Evolutionary conservation across 768 basidiomycete species (phyloP).

Genomic region (Hygrophoropsis aurantiaca): DNA sequence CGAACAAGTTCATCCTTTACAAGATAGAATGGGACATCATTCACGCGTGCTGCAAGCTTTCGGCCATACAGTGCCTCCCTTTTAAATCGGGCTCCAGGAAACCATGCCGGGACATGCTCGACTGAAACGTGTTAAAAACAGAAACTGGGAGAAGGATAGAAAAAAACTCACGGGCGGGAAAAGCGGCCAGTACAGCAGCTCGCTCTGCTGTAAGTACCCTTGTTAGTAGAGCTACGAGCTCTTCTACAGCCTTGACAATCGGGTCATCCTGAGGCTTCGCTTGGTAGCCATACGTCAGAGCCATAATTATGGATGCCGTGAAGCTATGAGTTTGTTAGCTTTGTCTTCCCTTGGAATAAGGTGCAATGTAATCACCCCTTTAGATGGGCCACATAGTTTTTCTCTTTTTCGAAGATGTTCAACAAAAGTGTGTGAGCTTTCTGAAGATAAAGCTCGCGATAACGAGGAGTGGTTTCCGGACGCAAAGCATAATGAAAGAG

Average conservation of each 20-base stretch:
- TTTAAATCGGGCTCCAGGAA: conserved; percentile 21
- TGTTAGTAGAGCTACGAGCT: conserved; percentile 17
- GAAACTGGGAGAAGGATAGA: neutral
- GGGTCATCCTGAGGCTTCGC: conserved; percentile 15
- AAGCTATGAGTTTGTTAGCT: conserved; percentile 10
- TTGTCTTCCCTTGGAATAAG: neutral
- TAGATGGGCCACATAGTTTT: conserved; percentile 21
- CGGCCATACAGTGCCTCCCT: conserved; percentile 13
- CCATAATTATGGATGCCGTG: conserved; percentile 25
- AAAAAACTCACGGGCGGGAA: conserved; percentile 20
- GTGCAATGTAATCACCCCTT: conserved; percentile 12
- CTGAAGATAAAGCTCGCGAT: conserved; percentile 19
- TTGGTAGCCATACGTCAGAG: conserved; percentile 25
- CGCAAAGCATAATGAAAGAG: conserved; percentile 27
- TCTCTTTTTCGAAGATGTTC: conserved; percentile 19
- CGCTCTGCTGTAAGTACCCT: conserved; percentile 19
- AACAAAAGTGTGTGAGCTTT: conserved; percentile 18
- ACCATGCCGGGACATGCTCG: conserved; percentile 20
- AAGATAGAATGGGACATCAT: conserved; percentile 23
- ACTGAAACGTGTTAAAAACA: conserved; percentile 10
- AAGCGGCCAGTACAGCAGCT: conserved; percentile 16
- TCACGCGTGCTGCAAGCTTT: conserved; percentile 14
- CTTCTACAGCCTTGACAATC: conserved; percentile 16
- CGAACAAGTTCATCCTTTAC: conserved; percentile 23
- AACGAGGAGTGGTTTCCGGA: conserved; percentile 16